phyloP scores from a whole-genome alignment of 139 green algal genomes.

The Micractinium sp. region DNA sequence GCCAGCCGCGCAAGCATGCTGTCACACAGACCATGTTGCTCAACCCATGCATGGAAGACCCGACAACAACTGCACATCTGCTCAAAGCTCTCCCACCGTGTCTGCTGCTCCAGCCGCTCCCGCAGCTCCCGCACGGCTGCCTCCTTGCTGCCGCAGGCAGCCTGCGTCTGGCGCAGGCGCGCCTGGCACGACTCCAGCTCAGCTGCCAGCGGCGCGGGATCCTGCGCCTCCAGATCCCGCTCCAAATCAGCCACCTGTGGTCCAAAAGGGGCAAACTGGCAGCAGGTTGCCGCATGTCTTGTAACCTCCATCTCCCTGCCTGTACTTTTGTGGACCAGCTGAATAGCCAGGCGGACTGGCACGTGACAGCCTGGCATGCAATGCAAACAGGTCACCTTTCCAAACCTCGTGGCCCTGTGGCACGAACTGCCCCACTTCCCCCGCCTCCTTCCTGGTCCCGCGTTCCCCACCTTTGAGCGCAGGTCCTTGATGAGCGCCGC shows the following conservation, averaged over 20 bases:
- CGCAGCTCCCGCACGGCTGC: conserved; percentile 46
- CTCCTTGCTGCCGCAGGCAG: conserved; percentile 57
- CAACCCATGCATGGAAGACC: neutral
- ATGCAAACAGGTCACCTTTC: neutral
- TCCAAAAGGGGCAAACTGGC: neutral
- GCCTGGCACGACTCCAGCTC: conserved; percentile 45
- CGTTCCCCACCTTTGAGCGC: conserved; percentile 11
- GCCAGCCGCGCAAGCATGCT: neutral
- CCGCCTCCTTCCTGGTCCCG: no score
- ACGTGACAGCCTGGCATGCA: neutral
- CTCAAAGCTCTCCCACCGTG: neutral
- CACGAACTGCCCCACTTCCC: no score
- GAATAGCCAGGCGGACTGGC: neutral
- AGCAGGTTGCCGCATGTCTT: neutral
- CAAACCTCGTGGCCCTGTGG: neutral
- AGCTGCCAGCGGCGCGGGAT: neutral
- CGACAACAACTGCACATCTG: neutral
- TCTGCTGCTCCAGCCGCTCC: conserved; percentile 43
- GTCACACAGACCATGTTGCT: neutral
- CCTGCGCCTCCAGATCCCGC: conserved; percentile 8
- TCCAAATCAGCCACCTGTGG: conserved; percentile 40
- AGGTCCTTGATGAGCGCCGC: conserved; percentile 38
- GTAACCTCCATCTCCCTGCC: neutral
- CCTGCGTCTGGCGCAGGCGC: conserved; percentile 44
- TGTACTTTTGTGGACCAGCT: neutral